These are phyloP conservation scores for Pueraria montana DNA, from an alignment of 306 rosid genomes.

Conservation along the genomic window DNA sequence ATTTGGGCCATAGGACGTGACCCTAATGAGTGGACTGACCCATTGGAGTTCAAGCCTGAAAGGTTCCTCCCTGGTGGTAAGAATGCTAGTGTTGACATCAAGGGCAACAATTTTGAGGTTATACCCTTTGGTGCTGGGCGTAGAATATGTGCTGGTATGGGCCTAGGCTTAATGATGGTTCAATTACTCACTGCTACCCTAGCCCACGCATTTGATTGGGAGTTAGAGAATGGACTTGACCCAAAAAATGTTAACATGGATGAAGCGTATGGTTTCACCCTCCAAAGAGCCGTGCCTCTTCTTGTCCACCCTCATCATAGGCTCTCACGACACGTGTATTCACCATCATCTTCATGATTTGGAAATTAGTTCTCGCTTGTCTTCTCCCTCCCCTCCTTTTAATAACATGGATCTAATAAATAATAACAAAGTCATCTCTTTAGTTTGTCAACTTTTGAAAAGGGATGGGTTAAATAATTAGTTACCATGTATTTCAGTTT, in stretches of 20 bases:
- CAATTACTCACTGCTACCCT: slow-evolving; percentile 62
- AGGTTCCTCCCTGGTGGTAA: background rate
- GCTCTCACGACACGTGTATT: slow-evolving; percentile 46
- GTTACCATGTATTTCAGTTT: no score
- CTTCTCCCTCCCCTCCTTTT: no score
- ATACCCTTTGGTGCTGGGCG: background rate
- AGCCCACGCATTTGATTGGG: no score
- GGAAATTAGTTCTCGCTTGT: no score
- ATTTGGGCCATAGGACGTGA: background rate
- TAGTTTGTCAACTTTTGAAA: background rate
- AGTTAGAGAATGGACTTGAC: no score
- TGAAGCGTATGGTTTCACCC: no score
- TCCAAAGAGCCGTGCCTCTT: no score
- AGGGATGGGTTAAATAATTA: background rate
- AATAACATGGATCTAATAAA: no score
- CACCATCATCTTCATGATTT: slow-evolving; percentile 8
- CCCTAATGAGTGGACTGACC: background rate
- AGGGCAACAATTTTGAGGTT: background rate
- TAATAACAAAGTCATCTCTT: no score
- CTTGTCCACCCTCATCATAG: slow-evolving; percentile 66
- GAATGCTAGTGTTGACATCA: background rate
- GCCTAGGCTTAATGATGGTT: slow-evolving; percentile 56
- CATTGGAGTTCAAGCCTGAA: background rate
- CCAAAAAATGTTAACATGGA: no score
- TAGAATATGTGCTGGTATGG: background rate